These are phyloP conservation scores for Saccharum hybrid DNA, from an alignment of 202 grass and related monocot species.

Conservation along the genomic window DNA sequence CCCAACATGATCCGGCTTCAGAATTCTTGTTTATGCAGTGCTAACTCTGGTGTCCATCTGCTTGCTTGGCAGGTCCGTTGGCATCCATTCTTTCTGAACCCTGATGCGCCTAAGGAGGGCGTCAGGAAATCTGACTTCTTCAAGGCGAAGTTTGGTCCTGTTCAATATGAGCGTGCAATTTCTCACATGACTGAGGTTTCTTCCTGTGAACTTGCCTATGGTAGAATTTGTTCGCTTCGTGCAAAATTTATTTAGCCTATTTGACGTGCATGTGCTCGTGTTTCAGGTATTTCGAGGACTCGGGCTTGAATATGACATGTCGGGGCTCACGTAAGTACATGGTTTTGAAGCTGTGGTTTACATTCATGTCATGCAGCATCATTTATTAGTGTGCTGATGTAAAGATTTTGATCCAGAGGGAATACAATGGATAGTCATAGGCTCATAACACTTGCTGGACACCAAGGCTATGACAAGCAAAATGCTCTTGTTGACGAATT, in stretches of 20 bases:
- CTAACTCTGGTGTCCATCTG: neutral
- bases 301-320: slow-evolving; percentile 82
- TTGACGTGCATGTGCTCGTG: slow-evolving; percentile 3
- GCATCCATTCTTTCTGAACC: slow-evolving; percentile 90
- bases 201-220: slow-evolving; percentile 16
- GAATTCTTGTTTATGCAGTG: neutral
- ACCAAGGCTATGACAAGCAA: slow-evolving; percentile 89
- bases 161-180: slow-evolving; percentile 67
- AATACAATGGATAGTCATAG: slow-evolving; percentile 90
- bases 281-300: slow-evolving; percentile 77
- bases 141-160: slow-evolving; percentile 69
- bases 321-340: slow-evolving; percentile 72
- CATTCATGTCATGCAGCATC: slow-evolving; percentile 11
- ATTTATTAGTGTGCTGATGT: slow-evolving; percentile 21
- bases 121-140: slow-evolving; percentile 77
- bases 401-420: slow-evolving; percentile 63
- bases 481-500: slow-evolving; percentile 89
- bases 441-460: slow-evolving; percentile 77
- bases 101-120: slow-evolving; percentile 82
- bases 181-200: slow-evolving; percentile 78
- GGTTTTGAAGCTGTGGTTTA: neutral
- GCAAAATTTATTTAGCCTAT: slow-evolving; percentile 31
- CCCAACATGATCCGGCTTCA: neutral
- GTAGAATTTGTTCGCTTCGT: slow-evolving; percentile 18
- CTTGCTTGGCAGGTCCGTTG: slow-evolving; percentile 68